phyloP scores from a whole-genome alignment of 1,284 basidiomycete genomes.

The Ustilago nuda region DNA sequence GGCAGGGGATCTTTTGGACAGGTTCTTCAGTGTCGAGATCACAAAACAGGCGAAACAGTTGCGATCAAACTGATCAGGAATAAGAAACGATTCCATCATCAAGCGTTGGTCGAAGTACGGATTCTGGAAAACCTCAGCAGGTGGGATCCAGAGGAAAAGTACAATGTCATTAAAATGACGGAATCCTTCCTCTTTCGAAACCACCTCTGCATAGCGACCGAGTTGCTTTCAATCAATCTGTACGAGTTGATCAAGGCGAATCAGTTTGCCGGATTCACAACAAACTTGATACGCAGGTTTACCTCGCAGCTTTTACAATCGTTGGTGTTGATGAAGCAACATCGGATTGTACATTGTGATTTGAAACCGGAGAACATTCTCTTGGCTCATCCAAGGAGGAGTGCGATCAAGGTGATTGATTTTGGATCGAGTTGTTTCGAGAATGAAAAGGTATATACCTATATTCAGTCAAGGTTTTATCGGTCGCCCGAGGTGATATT shows the following conservation, averaged over 20 bases:
- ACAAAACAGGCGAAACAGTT: constrained; percentile 93
- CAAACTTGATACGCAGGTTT: constrained; percentile 91
- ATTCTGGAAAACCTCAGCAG: constrained; percentile 94
- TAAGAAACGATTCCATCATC: constrained; percentile 99
- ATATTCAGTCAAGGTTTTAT: constrained; percentile 96
- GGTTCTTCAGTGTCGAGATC: constrained; percentile 94
- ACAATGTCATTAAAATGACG: constrained; percentile 97
- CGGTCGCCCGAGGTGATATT: constrained; percentile 81
- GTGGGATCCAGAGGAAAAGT: constrained; percentile 98
- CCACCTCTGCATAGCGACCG: constrained; percentile 98
- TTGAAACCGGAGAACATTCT: constrained; percentile 99
- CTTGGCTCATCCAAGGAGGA: constrained; percentile 92
- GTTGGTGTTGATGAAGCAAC: constrained; percentile 90
- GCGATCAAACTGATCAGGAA: constrained; percentile 99
- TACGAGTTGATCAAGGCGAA: constrained; percentile 99
- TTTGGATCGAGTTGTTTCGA: constrained; percentile 99
- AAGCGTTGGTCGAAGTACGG: constrained; percentile 98
- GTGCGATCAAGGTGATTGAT: constrained; percentile 97
- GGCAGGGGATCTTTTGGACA: constrained; percentile 99
- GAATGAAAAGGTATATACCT: constrained; percentile 98
- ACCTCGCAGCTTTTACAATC: constrained; percentile 94
- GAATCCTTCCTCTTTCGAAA: constrained; percentile 98
- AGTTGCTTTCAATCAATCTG: constrained; percentile 95
- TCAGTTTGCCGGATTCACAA: constrained; percentile 95
- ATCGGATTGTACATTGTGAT: constrained; percentile 99